Percentiles rank a stretch among this genome's conserved stretches.
Evolutionary conservation across 108 stramenopile genomes (phyloP).

Genomic region (Cyclotella baltica): DNA sequence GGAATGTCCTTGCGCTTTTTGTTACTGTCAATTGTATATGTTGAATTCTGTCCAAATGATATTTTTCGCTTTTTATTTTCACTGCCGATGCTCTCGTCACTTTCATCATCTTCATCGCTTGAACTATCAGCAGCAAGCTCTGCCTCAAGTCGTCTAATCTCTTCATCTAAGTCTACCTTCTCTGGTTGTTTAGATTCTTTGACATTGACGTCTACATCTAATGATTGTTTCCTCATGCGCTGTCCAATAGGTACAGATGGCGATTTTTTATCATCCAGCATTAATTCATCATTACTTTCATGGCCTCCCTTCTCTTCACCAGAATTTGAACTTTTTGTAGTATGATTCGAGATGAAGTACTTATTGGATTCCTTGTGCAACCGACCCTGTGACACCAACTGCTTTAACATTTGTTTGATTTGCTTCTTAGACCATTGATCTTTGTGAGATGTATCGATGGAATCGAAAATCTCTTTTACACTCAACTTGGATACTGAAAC

Average conservation of each 20-base stretch:
- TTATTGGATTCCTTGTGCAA: slow-evolving; percentile 58
- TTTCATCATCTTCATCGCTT: slow-evolving; percentile 44
- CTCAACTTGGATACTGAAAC: slow-evolving; percentile 21
- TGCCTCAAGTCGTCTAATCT: slow-evolving; percentile 78
- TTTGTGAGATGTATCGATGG: slow-evolving; percentile 10
- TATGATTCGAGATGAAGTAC: slow-evolving; percentile 10
- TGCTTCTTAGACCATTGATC: slow-evolving; percentile 39
- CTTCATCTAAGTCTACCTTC: slow-evolving; percentile 74
- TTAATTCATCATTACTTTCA: slow-evolving; percentile 13
- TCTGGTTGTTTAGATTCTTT: slow-evolving; percentile 5
- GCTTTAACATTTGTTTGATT: slow-evolving; percentile 53
- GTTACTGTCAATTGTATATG: slow-evolving; percentile 17
- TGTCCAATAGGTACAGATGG: slow-evolving; percentile 64
- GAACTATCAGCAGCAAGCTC: slow-evolving; percentile 63
- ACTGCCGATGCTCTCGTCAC: slow-evolving; percentile 11
- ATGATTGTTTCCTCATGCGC: slow-evolving; percentile 40
- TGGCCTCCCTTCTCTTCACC: neutral
- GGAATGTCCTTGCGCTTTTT: neutral
- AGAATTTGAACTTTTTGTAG: neutral
- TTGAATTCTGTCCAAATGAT: slow-evolving; percentile 17
- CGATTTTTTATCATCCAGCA: neutral
- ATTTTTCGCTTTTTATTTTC: slow-evolving; percentile 16
- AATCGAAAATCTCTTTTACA: slow-evolving; percentile 4
- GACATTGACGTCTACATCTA: neutral
- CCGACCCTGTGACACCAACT: slow-evolving; percentile 43